Conservation (phyloP, 179 eudicot species). For the Vitellaria paradoxa region DNA sequence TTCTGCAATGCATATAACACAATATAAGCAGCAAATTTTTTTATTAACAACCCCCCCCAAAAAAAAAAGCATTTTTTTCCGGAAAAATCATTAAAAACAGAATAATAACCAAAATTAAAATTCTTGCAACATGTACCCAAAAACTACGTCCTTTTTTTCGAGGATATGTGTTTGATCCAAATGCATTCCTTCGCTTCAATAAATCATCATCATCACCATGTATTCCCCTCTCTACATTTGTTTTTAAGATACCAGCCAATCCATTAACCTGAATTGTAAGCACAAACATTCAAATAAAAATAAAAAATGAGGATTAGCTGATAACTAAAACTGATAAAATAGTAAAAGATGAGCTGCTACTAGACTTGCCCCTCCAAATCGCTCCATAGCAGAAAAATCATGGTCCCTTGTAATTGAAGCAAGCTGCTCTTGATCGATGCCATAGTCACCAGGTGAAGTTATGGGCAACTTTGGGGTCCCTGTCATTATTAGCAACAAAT, state of each 20-base stretch:
- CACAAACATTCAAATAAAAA: not conserved
- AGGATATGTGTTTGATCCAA: slow-evolving; percentile 91
- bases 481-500: slow-evolving; percentile 18
- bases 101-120: not conserved
- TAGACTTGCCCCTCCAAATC: slow-evolving; percentile 55
- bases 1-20: slow-evolving; percentile 34
- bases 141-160: slow-evolving; percentile 75
- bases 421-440: slow-evolving; percentile 54
- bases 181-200: slow-evolving; percentile 52
- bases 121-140: slow-evolving; percentile 43
- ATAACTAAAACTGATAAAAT: not conserved
- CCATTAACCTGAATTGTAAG: slow-evolving; percentile 44
- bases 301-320: not conserved
- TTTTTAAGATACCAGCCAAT: slow-evolving; percentile 53
- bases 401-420: slow-evolving; percentile 62
- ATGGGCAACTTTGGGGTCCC: slow-evolving; percentile 32
- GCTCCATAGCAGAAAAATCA: slow-evolving; percentile 50
- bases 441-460: slow-evolving; percentile 44
- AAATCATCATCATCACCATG: slow-evolving; percentile 59
- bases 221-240: slow-evolving; percentile 71
- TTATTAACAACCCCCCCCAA: no score
- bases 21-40: not conserved
- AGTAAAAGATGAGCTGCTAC: not conserved
- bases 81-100: not conserved
- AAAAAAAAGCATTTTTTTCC: not conserved